These are phyloP conservation scores for Farysia itapuensis DNA, from an alignment of 1,284 basidiomycete genomes.

Conservation along the genomic window DNA sequence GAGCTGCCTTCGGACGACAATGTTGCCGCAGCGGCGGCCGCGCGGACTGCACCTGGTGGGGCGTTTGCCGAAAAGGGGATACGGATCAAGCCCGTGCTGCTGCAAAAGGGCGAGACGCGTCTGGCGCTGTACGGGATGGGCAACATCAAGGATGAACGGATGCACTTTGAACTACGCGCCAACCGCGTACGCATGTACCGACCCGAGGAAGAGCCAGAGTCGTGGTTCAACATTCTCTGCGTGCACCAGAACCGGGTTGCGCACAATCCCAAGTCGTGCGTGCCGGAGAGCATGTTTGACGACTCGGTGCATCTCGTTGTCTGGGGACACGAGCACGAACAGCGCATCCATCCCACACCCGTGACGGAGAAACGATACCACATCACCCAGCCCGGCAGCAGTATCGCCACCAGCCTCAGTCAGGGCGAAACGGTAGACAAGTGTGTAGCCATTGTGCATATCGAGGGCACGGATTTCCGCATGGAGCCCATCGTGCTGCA, in stretches of 20 bases:
- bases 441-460: constrained; percentile 63
- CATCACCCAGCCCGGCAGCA: constrained; percentile 92
- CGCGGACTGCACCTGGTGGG: constrained; percentile 58
- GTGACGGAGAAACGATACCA: constrained; percentile 89
- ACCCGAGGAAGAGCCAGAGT: constrained; percentile 73
- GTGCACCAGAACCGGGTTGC: constrained; percentile 96
- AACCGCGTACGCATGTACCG: constrained; percentile 95
- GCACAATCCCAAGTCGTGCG: constrained; percentile 86
- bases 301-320: constrained; percentile 89
- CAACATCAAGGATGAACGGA: constrained; percentile 91
- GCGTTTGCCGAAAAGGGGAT: constrained; percentile 74
- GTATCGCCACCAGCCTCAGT: constrained; percentile 78
- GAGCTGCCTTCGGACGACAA: constrained; percentile 61
- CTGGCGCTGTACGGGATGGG: constrained; percentile 93
- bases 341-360: constrained; percentile 82
- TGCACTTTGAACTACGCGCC: constrained; percentile 91
- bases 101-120: constrained; percentile 82
- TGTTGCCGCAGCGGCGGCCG: constrained; percentile 9
- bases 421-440: constrained; percentile 50
- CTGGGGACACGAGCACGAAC: constrained; percentile 99
- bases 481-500: constrained; percentile 81
- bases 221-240: constrained; percentile 92
- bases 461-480: constrained; percentile 75
- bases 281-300: constrained; percentile 96
- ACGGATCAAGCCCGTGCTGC: constrained; percentile 81